phyloP scores from a whole-genome alignment of 1,284 basidiomycete species.

The Sanghuangporus weigelae region DNA sequence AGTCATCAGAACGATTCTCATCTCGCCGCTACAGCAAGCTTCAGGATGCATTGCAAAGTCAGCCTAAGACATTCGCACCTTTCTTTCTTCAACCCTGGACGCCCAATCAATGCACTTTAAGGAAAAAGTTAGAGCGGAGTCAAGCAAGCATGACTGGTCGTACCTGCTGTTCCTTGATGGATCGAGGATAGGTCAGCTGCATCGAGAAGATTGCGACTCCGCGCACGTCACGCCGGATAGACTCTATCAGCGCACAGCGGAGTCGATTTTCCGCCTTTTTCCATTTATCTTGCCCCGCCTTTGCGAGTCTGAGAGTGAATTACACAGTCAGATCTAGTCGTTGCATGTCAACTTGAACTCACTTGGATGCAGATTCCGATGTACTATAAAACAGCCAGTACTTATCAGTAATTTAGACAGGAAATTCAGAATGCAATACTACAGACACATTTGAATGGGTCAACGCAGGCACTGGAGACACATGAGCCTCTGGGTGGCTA shows the following conservation, averaged over 20 bases:
- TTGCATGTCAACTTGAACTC: background rate
- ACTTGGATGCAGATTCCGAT: background rate
- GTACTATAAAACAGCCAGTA: background rate
- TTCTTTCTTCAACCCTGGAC: background rate
- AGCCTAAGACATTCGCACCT: background rate
- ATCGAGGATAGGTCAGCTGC: background rate
- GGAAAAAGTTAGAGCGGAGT: background rate
- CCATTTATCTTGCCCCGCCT: background rate
- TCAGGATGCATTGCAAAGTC: background rate
- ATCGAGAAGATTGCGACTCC: background rate
- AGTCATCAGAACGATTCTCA: background rate
- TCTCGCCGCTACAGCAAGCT: background rate
- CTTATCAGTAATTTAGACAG: too few species aligned
- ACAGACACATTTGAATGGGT: too few species aligned
- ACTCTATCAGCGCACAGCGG: background rate
- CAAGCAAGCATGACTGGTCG: background rate
- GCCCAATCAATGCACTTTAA: background rate
- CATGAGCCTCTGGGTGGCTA: too few species aligned
- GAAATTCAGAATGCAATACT: too few species aligned
- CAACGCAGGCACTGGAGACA: too few species aligned
- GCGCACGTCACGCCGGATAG: background rate
- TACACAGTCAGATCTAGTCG: background rate
- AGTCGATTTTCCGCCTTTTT: background rate
- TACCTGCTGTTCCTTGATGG: background rate
- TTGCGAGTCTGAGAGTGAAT: background rate